phyloP scores from a whole-genome alignment of 371 early-diverging fungal genomes.

The Mucor lusitanicus region DNA sequence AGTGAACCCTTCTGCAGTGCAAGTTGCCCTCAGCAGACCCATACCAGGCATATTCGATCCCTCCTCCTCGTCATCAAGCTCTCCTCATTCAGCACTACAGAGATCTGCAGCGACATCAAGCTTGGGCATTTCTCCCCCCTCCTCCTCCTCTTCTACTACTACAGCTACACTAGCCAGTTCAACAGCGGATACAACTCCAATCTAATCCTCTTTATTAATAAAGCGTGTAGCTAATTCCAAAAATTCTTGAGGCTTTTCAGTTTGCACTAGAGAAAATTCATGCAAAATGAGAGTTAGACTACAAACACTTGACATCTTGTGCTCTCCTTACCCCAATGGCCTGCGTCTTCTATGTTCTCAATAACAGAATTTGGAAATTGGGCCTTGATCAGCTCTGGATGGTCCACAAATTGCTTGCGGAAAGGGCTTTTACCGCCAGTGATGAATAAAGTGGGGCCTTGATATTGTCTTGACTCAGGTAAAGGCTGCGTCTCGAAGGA shows the following conservation, averaged over 20 bases:
- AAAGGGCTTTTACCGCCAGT: constrained; percentile 73
- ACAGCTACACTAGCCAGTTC: neutral
- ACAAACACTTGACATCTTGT: neutral
- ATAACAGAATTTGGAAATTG: constrained; percentile 70
- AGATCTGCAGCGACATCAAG: neutral
- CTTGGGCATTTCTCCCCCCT: neutral
- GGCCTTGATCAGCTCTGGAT: constrained; percentile 47
- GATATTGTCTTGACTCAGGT: constrained; percentile 22
- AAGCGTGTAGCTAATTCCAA: neutral
- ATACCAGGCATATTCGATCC: constrained; percentile 13
- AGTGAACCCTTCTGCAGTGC: constrained; percentile 16
- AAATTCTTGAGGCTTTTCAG: constrained; percentile 70
- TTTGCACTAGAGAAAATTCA: constrained; percentile 61
- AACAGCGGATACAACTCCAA: neutral
- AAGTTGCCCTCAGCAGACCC: constrained; percentile 20
- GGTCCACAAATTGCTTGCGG: constrained; percentile 43
- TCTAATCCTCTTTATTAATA: constrained; percentile 3
- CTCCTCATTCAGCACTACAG: constrained; percentile 1
- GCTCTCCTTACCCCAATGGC: constrained; percentile 80
- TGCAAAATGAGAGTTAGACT: neutral
- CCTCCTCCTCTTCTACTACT: neutral
- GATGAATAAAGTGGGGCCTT: constrained; percentile 75
- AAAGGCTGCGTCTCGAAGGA: neutral
- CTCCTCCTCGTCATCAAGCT: neutral
- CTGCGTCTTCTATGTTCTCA: constrained; percentile 64